Conservation (phyloP, 2,329 filamentous ascomycete genomes). For the Claviceps capensis region DNA sequence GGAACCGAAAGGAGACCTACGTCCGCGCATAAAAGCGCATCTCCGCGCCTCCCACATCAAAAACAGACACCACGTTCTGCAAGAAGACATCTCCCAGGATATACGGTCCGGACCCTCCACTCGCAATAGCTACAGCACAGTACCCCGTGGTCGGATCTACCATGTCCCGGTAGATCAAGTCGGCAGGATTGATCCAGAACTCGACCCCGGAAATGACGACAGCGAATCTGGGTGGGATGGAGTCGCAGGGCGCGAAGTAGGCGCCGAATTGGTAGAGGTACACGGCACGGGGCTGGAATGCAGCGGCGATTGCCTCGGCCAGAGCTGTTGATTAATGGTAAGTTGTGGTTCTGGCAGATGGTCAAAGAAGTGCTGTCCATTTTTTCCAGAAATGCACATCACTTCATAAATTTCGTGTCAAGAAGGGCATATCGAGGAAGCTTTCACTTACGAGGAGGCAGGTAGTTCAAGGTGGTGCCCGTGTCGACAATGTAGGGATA, state of each 20-base stretch:
- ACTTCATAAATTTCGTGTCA: too few species aligned
- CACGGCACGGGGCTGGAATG: slow-evolving; percentile 32
- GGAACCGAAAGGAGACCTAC: not conserved
- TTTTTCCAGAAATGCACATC: too few species aligned
- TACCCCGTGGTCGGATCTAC: slow-evolving; percentile 30
- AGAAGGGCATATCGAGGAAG: not conserved
- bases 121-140: slow-evolving; percentile 34
- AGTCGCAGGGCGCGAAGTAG: slow-evolving; percentile 36
- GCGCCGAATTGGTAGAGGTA: slow-evolving; percentile 32
- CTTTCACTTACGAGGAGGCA: slow-evolving; percentile 30
- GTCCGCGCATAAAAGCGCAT: slow-evolving; percentile 28
- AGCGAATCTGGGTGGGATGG: slow-evolving; percentile 30
- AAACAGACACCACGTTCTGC: slow-evolving; percentile 35
- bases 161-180: slow-evolving; percentile 31
- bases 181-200: slow-evolving; percentile 34
- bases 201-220: slow-evolving; percentile 28
- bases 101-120: slow-evolving; percentile 30
- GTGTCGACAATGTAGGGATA: slow-evolving; percentile 39
- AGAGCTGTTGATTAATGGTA: slow-evolving; percentile 20
- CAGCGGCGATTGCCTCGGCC: slow-evolving; percentile 31
- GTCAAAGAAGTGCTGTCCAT: not conserved
- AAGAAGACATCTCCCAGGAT: slow-evolving; percentile 37
- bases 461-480: slow-evolving; percentile 35
- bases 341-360: not conserved
- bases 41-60: slow-evolving; percentile 31